Base-by-base conservation (phyloP, 2,329 filamentous ascomycete species). In the Beauveria sp. region DNA sequence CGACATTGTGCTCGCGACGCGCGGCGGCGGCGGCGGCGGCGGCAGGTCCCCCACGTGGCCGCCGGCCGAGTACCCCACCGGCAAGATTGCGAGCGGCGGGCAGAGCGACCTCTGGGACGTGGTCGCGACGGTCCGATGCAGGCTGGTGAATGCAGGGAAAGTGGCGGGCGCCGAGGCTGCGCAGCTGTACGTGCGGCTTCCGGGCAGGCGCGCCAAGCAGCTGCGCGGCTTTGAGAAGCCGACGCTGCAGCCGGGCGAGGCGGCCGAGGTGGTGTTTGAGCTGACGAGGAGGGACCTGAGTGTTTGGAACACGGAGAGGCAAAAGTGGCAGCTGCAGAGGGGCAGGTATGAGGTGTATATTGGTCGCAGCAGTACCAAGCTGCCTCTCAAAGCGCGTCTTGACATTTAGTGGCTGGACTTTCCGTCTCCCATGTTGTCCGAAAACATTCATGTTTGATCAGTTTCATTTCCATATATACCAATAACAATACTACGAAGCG, bases 151-250 rank as follows among this genome's bases (percentile, higher is more conserved):
- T 64, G 74, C 71, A 1, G 80, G 80, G 0, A 40, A 56, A 2
- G 68, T 75, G 0, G 71, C 70, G 3, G 80, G 79, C 5, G 75
- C 76, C 10, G 80, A 83, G 69, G 76, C 80, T 5, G 75, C 75
- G 20, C 80, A 80, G 71, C 69, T 83, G 5, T 83, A 83, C 60
- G 67, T 82, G 16, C 74, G 74, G 1, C 75, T 80, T 22, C 79
- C 80, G 2, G 72, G 69, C 3, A 71, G 68, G 8, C 87, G 87
- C 0, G 73, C 79, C 1, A 75, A 79, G 50, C 85, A 89, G 70
- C 76, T 90, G 20, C 77, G 87, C 6, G 86, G 87, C 6, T 89
- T 89, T 34, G 82, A 83, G 59, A 89, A 89, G 75, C 75, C 80
- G 0, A 75, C 73, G 18, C 64, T 89, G 48, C 73, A 76, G 18